Evolutionary conservation across 331 rosid genomes (phyloP).

Genomic region (Phaseolus coccineus): DNA sequence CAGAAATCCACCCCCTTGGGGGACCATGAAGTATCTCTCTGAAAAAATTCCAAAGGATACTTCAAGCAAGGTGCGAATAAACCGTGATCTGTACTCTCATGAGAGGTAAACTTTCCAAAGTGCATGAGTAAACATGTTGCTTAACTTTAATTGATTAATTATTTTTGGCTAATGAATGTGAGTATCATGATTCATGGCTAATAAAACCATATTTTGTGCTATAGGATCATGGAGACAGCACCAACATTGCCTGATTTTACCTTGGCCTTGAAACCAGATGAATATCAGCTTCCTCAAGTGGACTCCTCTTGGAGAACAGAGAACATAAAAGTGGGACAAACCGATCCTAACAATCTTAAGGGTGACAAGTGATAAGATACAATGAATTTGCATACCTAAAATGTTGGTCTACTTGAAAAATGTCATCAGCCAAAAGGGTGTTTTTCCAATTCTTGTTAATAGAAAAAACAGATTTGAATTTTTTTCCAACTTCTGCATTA

Average conservation of each 20-base stretch:
- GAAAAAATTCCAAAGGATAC: constrained; percentile 98
- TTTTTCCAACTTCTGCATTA: constrained; percentile 11
- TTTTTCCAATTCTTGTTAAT: constrained; percentile 50
- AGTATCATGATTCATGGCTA: background rate
- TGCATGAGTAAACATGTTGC: constrained; percentile 17
- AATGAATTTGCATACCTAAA: constrained; percentile 30
- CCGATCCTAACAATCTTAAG: constrained; percentile 55
- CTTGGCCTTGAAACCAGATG: constrained; percentile 95
- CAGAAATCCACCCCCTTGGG: constrained; percentile 94
- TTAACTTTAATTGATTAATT: constrained; percentile 6
- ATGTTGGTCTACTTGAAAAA: constrained; percentile 33
- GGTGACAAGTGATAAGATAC: constrained; percentile 55
- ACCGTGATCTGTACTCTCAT: constrained; percentile 86
- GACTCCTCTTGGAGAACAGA: constrained; percentile 81
- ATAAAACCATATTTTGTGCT: constrained; percentile 2
- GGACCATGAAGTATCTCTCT: constrained; percentile 94
- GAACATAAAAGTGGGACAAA: constrained; percentile 61
- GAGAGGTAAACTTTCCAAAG: constrained; percentile 63
- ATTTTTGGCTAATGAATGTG: constrained; percentile 36
- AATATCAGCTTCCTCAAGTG: constrained; percentile 86
- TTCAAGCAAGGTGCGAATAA: constrained; percentile 96
- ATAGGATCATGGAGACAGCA: constrained; percentile 95
- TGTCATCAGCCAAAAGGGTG: constrained; percentile 44
- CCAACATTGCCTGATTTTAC: constrained; percentile 97
- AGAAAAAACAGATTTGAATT: constrained; percentile 22